phyloP scores from a whole-genome alignment of 257 asterid species.

The Petunia secreta region DNA sequence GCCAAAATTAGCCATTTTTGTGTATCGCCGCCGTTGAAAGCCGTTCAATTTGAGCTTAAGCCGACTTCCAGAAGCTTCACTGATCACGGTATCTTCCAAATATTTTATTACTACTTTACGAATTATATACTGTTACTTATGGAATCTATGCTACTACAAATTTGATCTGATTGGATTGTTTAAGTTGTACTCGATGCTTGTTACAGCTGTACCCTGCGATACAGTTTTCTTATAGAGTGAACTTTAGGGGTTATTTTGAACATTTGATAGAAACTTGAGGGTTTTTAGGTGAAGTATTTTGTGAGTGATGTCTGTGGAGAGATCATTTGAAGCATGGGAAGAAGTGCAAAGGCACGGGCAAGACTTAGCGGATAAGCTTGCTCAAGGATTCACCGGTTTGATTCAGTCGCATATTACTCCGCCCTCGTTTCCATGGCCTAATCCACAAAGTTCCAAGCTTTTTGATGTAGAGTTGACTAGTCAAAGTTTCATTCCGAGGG shows the following conservation, averaged over 20 bases:
- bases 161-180: slow-evolving; percentile 6
- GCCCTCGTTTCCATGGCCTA: slow-evolving; percentile 82
- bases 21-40: not conserved
- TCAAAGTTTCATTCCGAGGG: slow-evolving; percentile 60
- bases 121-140: not conserved
- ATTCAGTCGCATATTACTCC: slow-evolving; percentile 84
- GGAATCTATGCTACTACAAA: not conserved
- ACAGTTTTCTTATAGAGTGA: not conserved
- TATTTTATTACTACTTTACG: not conserved
- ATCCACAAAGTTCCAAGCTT: slow-evolving; percentile 59
- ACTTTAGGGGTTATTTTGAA: not conserved
- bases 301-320: slow-evolving; percentile 87
- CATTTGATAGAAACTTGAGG: not conserved
- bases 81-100: not conserved
- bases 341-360: slow-evolving; percentile 97
- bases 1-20: not conserved
- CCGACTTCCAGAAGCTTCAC: not conserved
- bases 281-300: slow-evolving; percentile 22
- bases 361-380: slow-evolving; percentile 82
- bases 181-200: slow-evolving; percentile 4
- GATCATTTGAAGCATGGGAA: slow-evolving; percentile 98
- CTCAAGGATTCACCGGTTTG: slow-evolving; percentile 85
- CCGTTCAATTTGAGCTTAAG: not conserved
- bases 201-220: not conserved
- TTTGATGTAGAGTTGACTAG: slow-evolving; percentile 75